Base-by-base conservation (phyloP, 2,329 filamentous ascomycete genomes). In the Exophiala oligosperma region DNA sequence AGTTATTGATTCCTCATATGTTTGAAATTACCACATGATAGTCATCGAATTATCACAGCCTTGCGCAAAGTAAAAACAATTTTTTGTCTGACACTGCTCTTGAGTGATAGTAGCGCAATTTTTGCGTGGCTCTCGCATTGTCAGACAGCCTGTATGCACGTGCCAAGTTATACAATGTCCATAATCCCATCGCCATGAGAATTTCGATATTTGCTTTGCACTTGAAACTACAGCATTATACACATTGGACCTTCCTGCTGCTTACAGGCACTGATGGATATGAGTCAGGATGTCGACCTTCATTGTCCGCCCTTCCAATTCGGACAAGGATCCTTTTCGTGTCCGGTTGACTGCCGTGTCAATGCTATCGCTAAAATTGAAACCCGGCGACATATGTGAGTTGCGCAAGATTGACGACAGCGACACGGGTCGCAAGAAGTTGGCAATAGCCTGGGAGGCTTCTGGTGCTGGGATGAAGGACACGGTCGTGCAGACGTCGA, bases 401-500 rank as follows among this genome's bases (percentile, higher is more conserved):
- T 68, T 86, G 21, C 76, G 71, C 26, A 44, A 14, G 6, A 37
- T 44, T 14, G 56, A 52, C 1, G 38, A 24, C 9, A 28, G 38
- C 23, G 28, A 29, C 21, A 35, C 52, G 46, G 54, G 46, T 21
- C 56, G 50, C 52, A 37, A 43, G 44, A 68, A 68, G 38, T 57
- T 69, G 40, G 64, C 82, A n/a, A 80, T 88, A 66, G 84, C 83
- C 9, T 89, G 85, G 85, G 74, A 79, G 41, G 81, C 84, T 2
- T 69, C 78, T 4, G 77, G 87, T 70, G 85, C 86, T 67, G 64
- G 63, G 6, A 77, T 91, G 64, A 82, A 86, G 68, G 84, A 84
- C 64, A 83, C 87, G 62, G 80, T 91, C 56, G 78, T 89, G 50
- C 81, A 92, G 78, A 84, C 90, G 77, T 87, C 90, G 23, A 87